phyloP scores from a whole-genome alignment of 2,329 filamentous ascomycete genomes.

The Raffaelea albimanens region DNA sequence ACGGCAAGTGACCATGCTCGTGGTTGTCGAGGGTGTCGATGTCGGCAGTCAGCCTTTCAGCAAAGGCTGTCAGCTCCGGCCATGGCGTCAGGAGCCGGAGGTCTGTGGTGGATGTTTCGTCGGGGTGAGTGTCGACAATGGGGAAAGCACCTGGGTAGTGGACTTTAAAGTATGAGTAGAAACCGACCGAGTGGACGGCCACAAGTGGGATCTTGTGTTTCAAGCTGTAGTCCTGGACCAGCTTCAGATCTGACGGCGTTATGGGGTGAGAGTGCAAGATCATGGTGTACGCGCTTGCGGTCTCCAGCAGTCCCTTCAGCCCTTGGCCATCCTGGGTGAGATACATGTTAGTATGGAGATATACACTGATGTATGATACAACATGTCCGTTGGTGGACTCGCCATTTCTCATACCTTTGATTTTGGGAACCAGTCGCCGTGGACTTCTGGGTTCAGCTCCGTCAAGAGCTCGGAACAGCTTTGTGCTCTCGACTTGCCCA shows the following conservation, averaged over 20 bases:
- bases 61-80: conserved; percentile 66
- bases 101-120: conserved; percentile 75
- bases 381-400: too few relatives aligned
- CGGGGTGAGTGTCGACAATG: conserved; percentile 92
- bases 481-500: conserved; percentile 71
- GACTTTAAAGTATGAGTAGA: conserved; percentile 83
- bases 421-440: conserved; percentile 59
- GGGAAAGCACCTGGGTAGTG: conserved; percentile 72
- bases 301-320: conserved; percentile 26
- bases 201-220: conserved; percentile 63
- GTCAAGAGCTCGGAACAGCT: conserved; percentile 66
- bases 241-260: conserved; percentile 28
- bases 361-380: too few relatives aligned
- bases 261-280: conserved; percentile 47
- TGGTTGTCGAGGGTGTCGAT: conserved; percentile 65
- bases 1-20: conserved; percentile 86
- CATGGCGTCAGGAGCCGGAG: conserved; percentile 78
- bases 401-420: conserved; percentile 23
- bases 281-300: conserved; percentile 36
- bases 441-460: conserved; percentile 88
- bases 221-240: conserved; percentile 37
- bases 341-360: too few relatives aligned
- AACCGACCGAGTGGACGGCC: conserved; percentile 80
- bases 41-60: conserved; percentile 54
- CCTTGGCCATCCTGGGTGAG: not conserved